Evolutionary conservation across 1,284 basidiomycete species (phyloP), one percentile per base, ranked within the genome.

Genomic region (Meira nashicola): DNA sequence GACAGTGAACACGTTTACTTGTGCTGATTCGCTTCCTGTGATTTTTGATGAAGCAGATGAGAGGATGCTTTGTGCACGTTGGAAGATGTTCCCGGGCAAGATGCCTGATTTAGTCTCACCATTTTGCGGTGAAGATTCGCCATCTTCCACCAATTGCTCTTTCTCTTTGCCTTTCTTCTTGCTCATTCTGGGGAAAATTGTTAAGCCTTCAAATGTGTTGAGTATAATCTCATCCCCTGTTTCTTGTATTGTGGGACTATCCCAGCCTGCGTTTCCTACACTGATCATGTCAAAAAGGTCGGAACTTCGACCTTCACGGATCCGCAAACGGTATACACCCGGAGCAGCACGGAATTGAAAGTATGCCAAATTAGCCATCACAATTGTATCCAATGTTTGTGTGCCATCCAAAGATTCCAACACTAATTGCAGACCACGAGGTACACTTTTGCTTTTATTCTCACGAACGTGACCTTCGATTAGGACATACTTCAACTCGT

Each of bases 1-100:
- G 23, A 98, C 92, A 0, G 94, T 98, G 80, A 98, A 98, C 70
- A 98, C 94, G 76, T 98, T 98, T 81, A 98, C 95, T 21, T 38
- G 33, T 4, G 41, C 12, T 40, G n/a, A 21, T 23, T 7, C 2
- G 40, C 40, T 10, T 15, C 15, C 19, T 6, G 15, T 19, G 6
- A 15, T 43, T 5, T 6, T 19, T 39, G 50, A 14, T 38, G 37
- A 14, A 28, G 37, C n/a, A 23, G 50, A 53, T 15, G 19, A n/a
- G 19, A 39, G 28, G 5, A 53, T 15, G 14, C 14, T 12, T 25
- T 41, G 23, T n/a, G 50, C 50, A 7, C 38, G 15, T 6, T n/a
- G 11, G 2, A 41, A 15, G 19, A 53, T 33, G 17, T 8, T 25
- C 8, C 17, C 17, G 43, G 43, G 43, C 2, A 9, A 17, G 23